phyloP scores from a whole-genome alignment of 805 yeast genomes.

The Monosporozyma yasuniensis region DNA sequence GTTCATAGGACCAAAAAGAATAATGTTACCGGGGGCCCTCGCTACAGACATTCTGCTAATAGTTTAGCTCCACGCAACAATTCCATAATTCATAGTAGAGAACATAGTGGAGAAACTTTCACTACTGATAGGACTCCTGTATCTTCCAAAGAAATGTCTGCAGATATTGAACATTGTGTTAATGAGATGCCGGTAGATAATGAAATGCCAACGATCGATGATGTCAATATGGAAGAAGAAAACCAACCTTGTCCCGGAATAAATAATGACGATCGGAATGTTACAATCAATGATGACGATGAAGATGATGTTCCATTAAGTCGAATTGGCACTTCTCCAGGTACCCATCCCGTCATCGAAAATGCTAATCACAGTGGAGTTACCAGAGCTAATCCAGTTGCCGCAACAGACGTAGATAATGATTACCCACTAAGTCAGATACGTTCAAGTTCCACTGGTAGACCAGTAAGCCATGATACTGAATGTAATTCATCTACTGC shows the following conservation, averaged over 20 bases:
- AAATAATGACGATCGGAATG: background rate
- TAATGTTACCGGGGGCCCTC: background rate
- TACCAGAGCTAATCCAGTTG: background rate
- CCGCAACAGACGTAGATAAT: background rate
- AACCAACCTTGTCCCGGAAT: background rate
- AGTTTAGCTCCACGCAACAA: background rate
- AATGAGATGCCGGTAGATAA: background rate
- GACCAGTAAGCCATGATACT: too few relatives aligned
- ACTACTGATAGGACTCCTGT: too few relatives aligned
- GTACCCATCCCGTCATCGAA: background rate
- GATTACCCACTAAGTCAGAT: background rate
- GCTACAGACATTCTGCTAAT: background rate
- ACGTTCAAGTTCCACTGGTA: background rate
- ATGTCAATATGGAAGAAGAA: too few relatives aligned
- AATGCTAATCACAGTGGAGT: background rate
- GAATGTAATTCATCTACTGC: too few relatives aligned
- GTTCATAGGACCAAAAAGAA: constrained; percentile 2
- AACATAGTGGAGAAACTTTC: too few relatives aligned
- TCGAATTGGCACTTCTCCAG: background rate
- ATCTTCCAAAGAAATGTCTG: too few relatives aligned
- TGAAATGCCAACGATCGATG: too few relatives aligned
- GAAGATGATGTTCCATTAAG: background rate
- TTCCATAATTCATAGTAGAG: background rate
- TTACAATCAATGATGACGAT: background rate
- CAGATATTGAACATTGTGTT: background rate